Conservation (phyloP, 1,284 basidiomycete genomes). For the Bjerkandera adusta region DNA sequence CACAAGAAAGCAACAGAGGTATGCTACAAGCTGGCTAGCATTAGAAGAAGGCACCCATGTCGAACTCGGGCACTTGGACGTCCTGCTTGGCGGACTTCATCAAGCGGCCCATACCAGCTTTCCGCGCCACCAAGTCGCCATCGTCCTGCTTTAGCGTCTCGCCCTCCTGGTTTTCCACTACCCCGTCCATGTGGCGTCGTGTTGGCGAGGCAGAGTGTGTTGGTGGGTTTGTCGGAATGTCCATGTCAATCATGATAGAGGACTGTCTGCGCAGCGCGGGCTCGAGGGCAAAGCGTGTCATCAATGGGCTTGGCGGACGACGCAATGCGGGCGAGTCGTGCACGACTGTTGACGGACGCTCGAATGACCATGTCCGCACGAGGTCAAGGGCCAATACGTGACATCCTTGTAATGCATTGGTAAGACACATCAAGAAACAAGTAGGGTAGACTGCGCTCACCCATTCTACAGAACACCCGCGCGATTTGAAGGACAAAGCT, state of each 20-base stretch:
- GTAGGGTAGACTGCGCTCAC: conserved; percentile 41
- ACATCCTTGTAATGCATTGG: conserved; percentile 61
- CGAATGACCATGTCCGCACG: conserved; percentile 88
- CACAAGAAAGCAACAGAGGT: neutral
- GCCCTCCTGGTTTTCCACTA: conserved; percentile 6
- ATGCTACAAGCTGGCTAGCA: neutral
- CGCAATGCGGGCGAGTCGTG: conserved; percentile 26
- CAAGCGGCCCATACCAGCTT: conserved; percentile 76
- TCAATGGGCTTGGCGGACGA: conserved; percentile 39
- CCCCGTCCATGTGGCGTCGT: conserved; percentile 16
- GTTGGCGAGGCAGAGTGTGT: conserved; percentile 55
- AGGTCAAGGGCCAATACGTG: conserved; percentile 86
- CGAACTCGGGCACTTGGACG: conserved; percentile 81
- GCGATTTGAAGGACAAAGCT: conserved; percentile 94
- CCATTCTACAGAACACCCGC: conserved; percentile 90
- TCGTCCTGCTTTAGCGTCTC: conserved; percentile 39
- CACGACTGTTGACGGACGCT: conserved; percentile 55
- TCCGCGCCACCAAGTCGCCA: conserved; percentile 59
- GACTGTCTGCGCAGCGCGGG: conserved; percentile 56
- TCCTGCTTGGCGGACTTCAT: conserved; percentile 89
- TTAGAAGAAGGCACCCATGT: conserved; percentile 73
- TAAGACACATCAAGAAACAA: neutral
- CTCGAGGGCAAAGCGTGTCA: conserved; percentile 51
- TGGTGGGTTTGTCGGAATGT: conserved; percentile 62
- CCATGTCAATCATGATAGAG: conserved; percentile 86